Conservation (phyloP, 495 filamentous ascomycete genomes). For the Parathielavia appendiculata region DNA sequence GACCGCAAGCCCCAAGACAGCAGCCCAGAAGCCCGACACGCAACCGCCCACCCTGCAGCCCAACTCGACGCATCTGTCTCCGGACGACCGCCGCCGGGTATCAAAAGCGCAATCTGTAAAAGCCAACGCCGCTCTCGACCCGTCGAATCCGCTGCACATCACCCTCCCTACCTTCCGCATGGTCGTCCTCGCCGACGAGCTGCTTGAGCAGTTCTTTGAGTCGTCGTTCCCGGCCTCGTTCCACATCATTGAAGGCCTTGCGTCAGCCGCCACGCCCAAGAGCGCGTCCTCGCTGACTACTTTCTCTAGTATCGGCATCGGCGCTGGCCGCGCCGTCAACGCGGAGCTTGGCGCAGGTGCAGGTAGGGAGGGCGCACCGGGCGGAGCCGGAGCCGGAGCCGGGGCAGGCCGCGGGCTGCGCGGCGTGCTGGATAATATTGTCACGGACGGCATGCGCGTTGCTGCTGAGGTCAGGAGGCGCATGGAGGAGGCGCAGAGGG, state of each 20-base stretch:
- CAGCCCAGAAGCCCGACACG: slow-evolving; percentile 24
- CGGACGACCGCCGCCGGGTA: slow-evolving; percentile 34
- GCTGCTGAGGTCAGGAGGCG: slow-evolving; percentile 82
- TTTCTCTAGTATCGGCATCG: slow-evolving; percentile 63
- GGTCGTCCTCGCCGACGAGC: slow-evolving; percentile 93
- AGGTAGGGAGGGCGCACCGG: not conserved
- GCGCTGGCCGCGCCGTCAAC: slow-evolving; percentile 39
- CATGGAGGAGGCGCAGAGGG: slow-evolving; percentile 88
- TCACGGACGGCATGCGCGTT: slow-evolving; percentile 92
- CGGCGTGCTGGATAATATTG: slow-evolving; percentile 93
- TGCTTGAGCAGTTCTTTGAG: slow-evolving; percentile 95
- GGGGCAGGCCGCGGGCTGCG: slow-evolving; percentile 67
- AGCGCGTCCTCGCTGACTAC: slow-evolving; percentile 63
- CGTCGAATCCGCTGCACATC: slow-evolving; percentile 86
- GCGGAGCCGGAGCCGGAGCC: slow-evolving; percentile 25
- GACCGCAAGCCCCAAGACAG: slow-evolving; percentile 30
- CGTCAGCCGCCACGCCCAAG: slow-evolving; percentile 21
- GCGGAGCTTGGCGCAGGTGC: slow-evolving; percentile 23
- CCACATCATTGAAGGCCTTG: slow-evolving; percentile 47
- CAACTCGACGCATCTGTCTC: slow-evolving; percentile 18
- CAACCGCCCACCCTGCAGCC: slow-evolving; percentile 21
- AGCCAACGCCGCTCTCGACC: slow-evolving; percentile 87
- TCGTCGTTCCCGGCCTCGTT: slow-evolving; percentile 64
- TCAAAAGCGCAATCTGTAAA: slow-evolving; percentile 53
- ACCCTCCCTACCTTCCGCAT: slow-evolving; percentile 98